Percentiles rank a stretch among this genome's conserved stretches.
phyloP scores from a whole-genome alignment of 2,329 filamentous ascomycete species.

The Venturiaceae sp. region DNA sequence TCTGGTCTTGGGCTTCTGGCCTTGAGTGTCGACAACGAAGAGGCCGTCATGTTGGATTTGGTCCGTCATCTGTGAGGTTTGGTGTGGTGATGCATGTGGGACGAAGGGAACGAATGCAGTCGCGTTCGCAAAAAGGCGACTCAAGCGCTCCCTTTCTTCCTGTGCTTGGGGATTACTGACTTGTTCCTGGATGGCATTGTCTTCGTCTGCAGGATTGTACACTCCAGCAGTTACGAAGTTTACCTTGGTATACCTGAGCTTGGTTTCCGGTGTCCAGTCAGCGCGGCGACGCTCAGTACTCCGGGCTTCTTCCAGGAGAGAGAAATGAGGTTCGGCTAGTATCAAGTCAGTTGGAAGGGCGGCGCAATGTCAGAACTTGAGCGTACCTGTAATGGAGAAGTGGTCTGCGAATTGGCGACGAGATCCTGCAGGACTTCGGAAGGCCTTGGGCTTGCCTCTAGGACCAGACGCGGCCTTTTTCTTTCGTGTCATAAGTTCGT shows the following conservation, averaged over 20 bases:
- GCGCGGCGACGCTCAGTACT: constrained; percentile 44
- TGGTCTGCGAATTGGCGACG: not conserved
- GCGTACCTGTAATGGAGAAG: not conserved
- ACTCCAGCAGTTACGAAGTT: constrained; percentile 51
- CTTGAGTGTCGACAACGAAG: constrained; percentile 10
- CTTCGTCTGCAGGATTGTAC: constrained; percentile 21
- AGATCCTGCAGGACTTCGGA: not conserved
- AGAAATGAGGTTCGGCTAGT: constrained; percentile 19
- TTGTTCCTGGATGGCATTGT: constrained; percentile 11
- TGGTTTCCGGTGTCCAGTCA: constrained; percentile 35
- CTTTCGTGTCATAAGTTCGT: not conserved
- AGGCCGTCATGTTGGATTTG: not conserved
- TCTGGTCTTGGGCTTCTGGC: not conserved
- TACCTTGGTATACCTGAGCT: constrained; percentile 46
- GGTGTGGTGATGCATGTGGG: not conserved
- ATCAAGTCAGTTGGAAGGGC: no score
- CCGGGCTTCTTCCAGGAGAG: constrained; percentile 48
- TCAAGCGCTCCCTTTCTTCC: not conserved
- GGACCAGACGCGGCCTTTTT: not conserved
- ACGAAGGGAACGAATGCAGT: not conserved
- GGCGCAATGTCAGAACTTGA: not conserved
- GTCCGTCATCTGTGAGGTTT: not conserved
- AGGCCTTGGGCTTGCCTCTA: not conserved
- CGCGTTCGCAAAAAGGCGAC: not conserved
- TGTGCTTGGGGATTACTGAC: not conserved